A percentile compares a stretch with the other conserved stretches of the same genome.
Conservation (phyloP, 2,329 filamentous ascomycete species). For the Aspergillus aculeatus region DNA sequence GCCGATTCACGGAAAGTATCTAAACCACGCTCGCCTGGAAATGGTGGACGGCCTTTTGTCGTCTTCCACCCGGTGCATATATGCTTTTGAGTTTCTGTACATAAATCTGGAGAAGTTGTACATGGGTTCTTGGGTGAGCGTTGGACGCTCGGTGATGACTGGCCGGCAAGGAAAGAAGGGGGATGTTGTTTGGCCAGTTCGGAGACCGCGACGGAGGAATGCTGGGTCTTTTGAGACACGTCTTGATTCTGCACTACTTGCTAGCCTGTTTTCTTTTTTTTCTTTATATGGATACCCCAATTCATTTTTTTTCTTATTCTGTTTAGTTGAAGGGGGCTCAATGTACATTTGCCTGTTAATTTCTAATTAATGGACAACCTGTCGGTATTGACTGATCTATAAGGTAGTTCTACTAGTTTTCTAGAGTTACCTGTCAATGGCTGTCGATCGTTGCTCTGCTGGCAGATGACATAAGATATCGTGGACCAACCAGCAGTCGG, state of each 20-base stretch:
- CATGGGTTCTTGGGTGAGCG: neutral
- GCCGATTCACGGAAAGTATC: slow-evolving; percentile 44
- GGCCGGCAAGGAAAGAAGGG: neutral
- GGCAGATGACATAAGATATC: neutral
- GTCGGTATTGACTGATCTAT: neutral
- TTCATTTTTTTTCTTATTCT: slow-evolving; percentile 7
- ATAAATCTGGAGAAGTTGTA: slow-evolving; percentile 8
- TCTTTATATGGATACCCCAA: slow-evolving; percentile 10
- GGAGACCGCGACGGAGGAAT: neutral
- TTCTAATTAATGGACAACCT: neutral
- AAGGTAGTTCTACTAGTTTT: neutral
- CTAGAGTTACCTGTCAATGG: too few relatives aligned
- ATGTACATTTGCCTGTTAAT: neutral
- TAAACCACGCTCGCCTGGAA: slow-evolving; percentile 7
- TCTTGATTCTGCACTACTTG: slow-evolving; percentile 14
- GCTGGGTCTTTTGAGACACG: slow-evolving; percentile 1
- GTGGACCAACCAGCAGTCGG: slow-evolving; percentile 1
- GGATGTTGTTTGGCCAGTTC: neutral
- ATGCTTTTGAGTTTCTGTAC: slow-evolving; percentile 9
- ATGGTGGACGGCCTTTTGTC: neutral
- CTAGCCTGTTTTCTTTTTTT: slow-evolving; percentile 3
- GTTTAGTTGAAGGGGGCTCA: neutral
- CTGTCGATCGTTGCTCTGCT: neutral
- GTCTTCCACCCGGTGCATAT: neutral
- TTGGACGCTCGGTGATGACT: neutral